Evolutionary conservation across 2,329 filamentous ascomycete genomes (phyloP), one percentile per base, ranked within the genome.

Genomic region (Botrytis fragariae): DNA sequence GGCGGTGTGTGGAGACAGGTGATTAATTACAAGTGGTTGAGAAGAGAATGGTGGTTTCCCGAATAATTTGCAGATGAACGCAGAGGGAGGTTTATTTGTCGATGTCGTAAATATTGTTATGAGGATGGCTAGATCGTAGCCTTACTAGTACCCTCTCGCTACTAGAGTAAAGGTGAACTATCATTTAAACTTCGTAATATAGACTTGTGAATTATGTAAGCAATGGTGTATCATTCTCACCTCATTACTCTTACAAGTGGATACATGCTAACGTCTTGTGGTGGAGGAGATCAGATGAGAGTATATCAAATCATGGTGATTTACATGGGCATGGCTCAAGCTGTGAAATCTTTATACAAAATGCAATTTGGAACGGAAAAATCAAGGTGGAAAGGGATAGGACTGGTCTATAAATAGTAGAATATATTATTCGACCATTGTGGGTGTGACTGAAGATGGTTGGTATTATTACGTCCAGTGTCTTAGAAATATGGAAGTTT

Each of bases 361-460:
- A 51, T 51, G n/a, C 20, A 25, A 5, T 25, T 25, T 9, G 22
- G 8, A 12, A 51, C 10, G 8, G 10, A 25, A 25, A n/a, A 51
- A n/a, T n/a, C n/a, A n/a, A n/a, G n/a, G n/a, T n/a, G n/a, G n/a
- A n/a, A n/a, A n/a, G n/a, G n/a, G n/a, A n/a, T n/a, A n/a, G n/a
- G n/a, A n/a, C n/a, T n/a, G n/a, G n/a, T n/a, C n/a, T n/a, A n/a
- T n/a, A n/a, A n/a, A n/a, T n/a, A n/a, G 48, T n/a, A 51, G 22
- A n/a, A 12, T 1, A n/a, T 0, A n/a, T n/a, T n/a, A n/a, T 0
- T n/a, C 6, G 20, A 14, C 25, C 4, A 3, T 12, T n/a, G 8
- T n/a, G 9, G 12, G n/a, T 12, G 10, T n/a, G 25, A 6, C 22
- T n/a, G 25, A 14, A 51, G 22, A 25, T 51, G 20, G 5, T 51